Base-by-base conservation (phyloP, 306 rosid species). In the Prunus fruticosa region DNA sequence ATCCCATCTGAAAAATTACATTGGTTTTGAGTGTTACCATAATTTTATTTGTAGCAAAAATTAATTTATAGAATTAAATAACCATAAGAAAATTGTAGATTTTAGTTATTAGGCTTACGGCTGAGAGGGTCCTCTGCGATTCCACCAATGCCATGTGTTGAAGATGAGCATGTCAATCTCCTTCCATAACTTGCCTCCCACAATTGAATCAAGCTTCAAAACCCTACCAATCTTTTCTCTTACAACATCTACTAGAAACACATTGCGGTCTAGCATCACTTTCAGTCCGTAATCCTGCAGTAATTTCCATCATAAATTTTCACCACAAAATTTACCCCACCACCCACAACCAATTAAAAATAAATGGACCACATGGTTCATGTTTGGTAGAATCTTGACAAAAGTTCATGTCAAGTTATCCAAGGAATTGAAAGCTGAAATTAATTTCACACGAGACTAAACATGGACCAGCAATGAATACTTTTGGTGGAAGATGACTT, bases 111-210 rank as follows among this genome's bases (percentile, higher is more conserved):
- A 61, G 52, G 67, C 84, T 7, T 87, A 92, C 98, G 97, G 97
- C 80, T 95, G 98, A 46, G 97, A 72, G n/a, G 98, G 91, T 76
- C 97, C 97, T 74, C 97, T 90, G 13, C 98, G 92, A 72, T 34
- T 80, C 98, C 98, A 95, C 98, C 98, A 95, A 18, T 95, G 98
- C 98, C 98, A 95, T 3, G 98, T 95, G 88, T 95, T 95, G 64
- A 95, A 95, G 82, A 95, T 77, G 66, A 95, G 97, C 81, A 86
- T 83, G 76, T 95, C 92, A 45, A 90, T 9, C 4, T 79, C 80
- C 34, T 60, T 72, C 98, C 98, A 95, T 2, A 82, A 32, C 70
- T 90, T 90, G 76, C 90, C 65, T 76, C 90, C 90, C 67, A 54
- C 63, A 7, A 95, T 89, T 4, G 97, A 88, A 49, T 95, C 97